Conservation (phyloP, 2,329 filamentous ascomycete genomes). For the Dothistroma pini region DNA sequence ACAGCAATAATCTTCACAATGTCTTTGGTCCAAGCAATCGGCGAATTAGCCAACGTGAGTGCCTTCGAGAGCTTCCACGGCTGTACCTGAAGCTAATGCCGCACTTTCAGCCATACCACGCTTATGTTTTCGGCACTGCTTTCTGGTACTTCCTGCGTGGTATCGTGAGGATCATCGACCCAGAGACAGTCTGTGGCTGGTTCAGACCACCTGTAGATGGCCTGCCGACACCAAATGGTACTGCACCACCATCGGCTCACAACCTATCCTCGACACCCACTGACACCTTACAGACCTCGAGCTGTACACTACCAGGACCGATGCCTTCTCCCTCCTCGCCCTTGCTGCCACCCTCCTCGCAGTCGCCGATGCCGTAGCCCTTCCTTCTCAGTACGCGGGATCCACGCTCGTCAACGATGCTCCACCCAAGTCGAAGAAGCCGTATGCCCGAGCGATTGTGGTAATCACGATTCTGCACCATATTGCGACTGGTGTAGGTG, state of each 20-base stretch:
- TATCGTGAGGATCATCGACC: conserved; percentile 33
- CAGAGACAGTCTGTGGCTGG: conserved; percentile 34
- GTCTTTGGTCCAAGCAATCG: conserved; percentile 1
- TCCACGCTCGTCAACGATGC: conserved; percentile 21
- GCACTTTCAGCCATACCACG: conserved; percentile 27
- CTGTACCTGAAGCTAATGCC: conserved; percentile 5
- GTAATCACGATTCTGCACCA: conserved; percentile 36
- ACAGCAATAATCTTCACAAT: not conserved
- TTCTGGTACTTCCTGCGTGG: conserved; percentile 38
- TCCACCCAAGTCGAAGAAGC: conserved; percentile 24
- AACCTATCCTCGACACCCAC: not conserved
- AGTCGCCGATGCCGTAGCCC: conserved; percentile 32
- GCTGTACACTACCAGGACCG: conserved; percentile 37
- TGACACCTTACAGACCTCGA: conserved; percentile 33
- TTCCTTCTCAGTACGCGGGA: conserved; percentile 22
- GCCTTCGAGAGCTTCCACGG: not conserved
- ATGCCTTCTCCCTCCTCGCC: conserved; percentile 35
- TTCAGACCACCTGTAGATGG: conserved; percentile 33
- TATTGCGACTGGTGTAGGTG: conserved; percentile 34
- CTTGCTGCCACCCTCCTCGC: conserved; percentile 32
- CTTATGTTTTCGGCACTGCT: conserved; percentile 32
- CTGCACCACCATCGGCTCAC: not conserved
- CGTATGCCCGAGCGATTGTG: conserved; percentile 33
- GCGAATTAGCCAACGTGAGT: conserved; percentile 11
- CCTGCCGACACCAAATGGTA: conserved; percentile 27